Base-by-base conservation (phyloP, 805 yeast genomes). In the Wickerhamomyces xylosicus region DNA sequence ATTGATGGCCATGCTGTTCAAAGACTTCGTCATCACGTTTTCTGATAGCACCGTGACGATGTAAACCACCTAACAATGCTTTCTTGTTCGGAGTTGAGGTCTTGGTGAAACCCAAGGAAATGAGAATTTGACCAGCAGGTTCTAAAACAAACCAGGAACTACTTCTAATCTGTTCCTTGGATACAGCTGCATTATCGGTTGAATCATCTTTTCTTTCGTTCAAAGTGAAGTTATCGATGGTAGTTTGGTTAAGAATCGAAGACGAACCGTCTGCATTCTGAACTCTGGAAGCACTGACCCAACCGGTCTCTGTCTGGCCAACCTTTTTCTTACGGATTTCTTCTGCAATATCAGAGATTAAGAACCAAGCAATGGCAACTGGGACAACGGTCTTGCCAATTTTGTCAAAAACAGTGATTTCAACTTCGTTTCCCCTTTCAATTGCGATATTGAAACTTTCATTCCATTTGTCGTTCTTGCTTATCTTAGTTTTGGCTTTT, bases 1-100 rank as follows among this genome's bases (percentile, higher is more conserved):
- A 92, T 60, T 86, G 94, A 63, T 92, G 99, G 15, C 99, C 99
- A 57, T 86, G 95, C 51, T 86, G 92, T 61, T 90, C 96, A 56
- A 79, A 85, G 2, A 92, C 85, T 48, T 85, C 94, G 41, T 71
- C 76, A 49, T 89, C 86, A 64, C 89, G 79, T 59, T 86, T 92
- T 53, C 95, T 82, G 47, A 92, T 90, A 45, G 99, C 99, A 65
- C 97, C 97, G 57, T 90, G 96, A 69, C 99, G 95, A 27, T 86
- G 90, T 39, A 83, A 67, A 0, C 85, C 85, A 38, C 82, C 82
- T 35, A 72, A 62, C 15, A 61, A 41, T 15, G 60, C 54, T 36
- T 64, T 67, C 47, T 66, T 69, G 38, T 67, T 70, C 16, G 70
- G 72, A 27, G 62, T 56, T 19, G 64, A 61, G 5, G 81, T 72